Percentiles rank a stretch among this genome's conserved stretches.
Evolutionary conservation across 768 basidiomycete species (phyloP).

Genomic region (Daedaleopsis nitida): DNA sequence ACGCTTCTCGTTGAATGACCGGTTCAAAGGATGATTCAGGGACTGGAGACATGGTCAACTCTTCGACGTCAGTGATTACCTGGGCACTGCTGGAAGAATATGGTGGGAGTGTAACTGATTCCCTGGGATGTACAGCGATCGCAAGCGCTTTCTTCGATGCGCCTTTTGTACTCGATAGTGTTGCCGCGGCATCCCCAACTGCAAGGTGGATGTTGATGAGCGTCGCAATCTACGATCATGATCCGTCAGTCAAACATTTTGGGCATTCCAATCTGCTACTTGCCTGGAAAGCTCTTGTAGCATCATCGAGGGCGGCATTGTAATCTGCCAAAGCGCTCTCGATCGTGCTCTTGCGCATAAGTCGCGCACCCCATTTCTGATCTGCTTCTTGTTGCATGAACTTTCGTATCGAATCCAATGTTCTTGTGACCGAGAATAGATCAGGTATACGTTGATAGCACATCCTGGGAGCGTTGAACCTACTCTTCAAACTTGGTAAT

Average conservation of each 20-base stretch:
- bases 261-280: no score
- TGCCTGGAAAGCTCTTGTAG: slow-evolving; percentile 51
- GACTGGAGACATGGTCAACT: slow-evolving; percentile 9
- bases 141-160: background rate
- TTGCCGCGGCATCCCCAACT: slow-evolving; percentile 30
- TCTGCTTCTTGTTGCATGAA: slow-evolving; percentile 43
- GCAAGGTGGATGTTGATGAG: slow-evolving; percentile 50
- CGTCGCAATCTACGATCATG: slow-evolving; percentile 40
- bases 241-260: no score
- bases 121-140: background rate
- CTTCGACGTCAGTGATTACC: slow-evolving; percentile 1
- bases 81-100: background rate
- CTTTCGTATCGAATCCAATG: slow-evolving; percentile 38
- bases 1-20: background rate
- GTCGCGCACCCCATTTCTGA: slow-evolving; percentile 43
- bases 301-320: slow-evolving; percentile 41
- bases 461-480: background rate
- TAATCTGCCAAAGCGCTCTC: slow-evolving; percentile 41
- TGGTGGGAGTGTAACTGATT: slow-evolving; percentile 3
- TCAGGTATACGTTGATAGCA: background rate
- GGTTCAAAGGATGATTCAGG: background rate
- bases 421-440: slow-evolving; percentile 28
- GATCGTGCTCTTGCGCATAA: slow-evolving; percentile 42
- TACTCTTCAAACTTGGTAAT: slow-evolving; percentile 45
- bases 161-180: slow-evolving; percentile 1